Evolutionary conservation across 768 basidiomycete genomes (phyloP), one percentile per base, ranked within the genome.

Genomic region (Lentinula guzmanii): DNA sequence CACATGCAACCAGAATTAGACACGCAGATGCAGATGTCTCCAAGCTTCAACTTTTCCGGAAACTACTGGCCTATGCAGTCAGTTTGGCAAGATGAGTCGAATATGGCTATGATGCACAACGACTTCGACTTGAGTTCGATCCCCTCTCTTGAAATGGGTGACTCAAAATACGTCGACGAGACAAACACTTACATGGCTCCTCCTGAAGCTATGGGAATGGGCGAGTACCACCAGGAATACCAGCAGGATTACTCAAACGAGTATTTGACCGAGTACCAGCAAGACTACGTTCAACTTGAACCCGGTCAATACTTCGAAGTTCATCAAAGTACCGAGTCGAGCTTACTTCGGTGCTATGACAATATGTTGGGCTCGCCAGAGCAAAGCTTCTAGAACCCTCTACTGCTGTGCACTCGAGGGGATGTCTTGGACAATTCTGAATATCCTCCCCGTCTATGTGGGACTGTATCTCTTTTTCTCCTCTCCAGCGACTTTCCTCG

Each of bases 51-150:
- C 18, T 69, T 69, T 52, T 56, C 62, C 39, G 43, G 24, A 33
- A 77, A 71, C 69, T 63, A 62, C 18, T 82, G 80, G 79, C 70
- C 70, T 21, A 65, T 67, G 48, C 63, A 62, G 46, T 62, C 68
- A 1, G 62, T 74, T 6, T 79, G 77, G 79, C 65, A 66, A 31
- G 66, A 63, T 15, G 58, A 48, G 57, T 70, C 67, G 46, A 67
- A 70, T 62, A 77, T 66, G 24, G 64, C 65, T 70, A 72, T 89
- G 50, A 74, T 74, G 42, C 79, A 77, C 60, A 85, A 86, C 70
- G 87, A 89, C 72, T 90, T 89, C 69, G 87, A 89, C 67, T 71
- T 90, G 64, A 73, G 67, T 65, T 74, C 84, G 24, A 90, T 90
- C 64, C 87, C 86, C 2, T 82, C 86, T 0, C 79, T 88, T 69